phyloP scores from a whole-genome alignment of 1,139 yeast genomes.

The Suhomyces anneliseae region DNA sequence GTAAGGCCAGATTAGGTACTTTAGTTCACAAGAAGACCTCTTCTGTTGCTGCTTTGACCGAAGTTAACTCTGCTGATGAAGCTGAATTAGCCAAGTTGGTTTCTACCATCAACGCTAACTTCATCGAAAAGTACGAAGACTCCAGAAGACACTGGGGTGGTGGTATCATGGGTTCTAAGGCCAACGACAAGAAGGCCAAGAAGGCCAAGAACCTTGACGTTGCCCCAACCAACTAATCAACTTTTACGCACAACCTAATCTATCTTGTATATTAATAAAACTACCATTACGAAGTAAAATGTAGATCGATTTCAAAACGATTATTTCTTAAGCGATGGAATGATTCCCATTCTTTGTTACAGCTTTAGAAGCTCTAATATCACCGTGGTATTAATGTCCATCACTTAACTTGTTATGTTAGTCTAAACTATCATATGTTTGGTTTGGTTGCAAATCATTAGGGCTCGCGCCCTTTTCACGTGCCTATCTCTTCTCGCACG shows the following conservation, averaged over 20 bases:
- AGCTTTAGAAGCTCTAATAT: no score
- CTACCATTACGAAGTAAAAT: background rate
- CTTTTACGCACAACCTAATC: background rate
- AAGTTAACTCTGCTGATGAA: constrained; percentile 91
- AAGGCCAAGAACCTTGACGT: constrained; percentile 43
- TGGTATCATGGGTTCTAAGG: constrained; percentile 95
- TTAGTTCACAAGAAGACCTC: constrained; percentile 96
- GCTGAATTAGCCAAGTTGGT: constrained; percentile 89
- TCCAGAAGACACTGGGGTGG: constrained; percentile 99
- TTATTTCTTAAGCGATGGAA: no score
- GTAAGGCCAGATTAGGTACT: constrained; percentile 98
- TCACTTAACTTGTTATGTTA: background rate
- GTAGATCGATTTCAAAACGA: no score
- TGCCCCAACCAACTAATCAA: constrained; percentile 15
- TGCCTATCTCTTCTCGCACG: constrained; percentile 1
- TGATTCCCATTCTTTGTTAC: no score
- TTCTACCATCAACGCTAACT: constrained; percentile 91
- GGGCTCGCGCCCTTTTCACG: constrained; percentile 16
- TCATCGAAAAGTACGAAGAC: constrained; percentile 89
- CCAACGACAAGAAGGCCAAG: constrained; percentile 66
- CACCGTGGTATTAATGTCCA: no score
- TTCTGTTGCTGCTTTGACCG: constrained; percentile 95
- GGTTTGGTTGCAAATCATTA: constrained; percentile 1
- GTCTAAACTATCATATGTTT: no score
- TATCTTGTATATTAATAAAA: constrained; percentile 8